Percentiles rank a stretch among this genome's conserved stretches.
These are phyloP conservation scores for Apiotrichum akiyoshidainum DNA, from an alignment of 1,284 basidiomycete genomes.

Conservation along the genomic window DNA sequence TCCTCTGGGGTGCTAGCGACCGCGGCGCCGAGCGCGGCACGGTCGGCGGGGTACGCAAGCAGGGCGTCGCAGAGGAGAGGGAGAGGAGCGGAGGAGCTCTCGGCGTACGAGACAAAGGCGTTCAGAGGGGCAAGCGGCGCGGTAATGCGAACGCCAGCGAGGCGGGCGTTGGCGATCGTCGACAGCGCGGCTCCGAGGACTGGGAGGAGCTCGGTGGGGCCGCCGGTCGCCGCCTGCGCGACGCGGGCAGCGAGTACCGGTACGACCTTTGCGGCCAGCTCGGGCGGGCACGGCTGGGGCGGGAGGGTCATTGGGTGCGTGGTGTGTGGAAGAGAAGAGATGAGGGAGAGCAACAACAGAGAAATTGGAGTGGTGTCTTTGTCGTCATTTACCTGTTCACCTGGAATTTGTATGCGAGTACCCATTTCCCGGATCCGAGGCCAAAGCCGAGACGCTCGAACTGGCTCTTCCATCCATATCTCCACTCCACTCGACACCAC, in stretches of 20 bases:
- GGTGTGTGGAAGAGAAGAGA: neutral
- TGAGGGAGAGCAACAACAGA: too few species aligned
- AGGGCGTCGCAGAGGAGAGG: conserved; percentile 13
- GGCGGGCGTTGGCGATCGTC: conserved; percentile 13
- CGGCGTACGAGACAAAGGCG: conserved; percentile 12
- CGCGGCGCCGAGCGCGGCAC: conserved; percentile 5
- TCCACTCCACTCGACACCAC: neutral
- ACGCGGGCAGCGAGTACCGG: conserved; percentile 9
- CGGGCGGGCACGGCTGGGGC: conserved; percentile 4
- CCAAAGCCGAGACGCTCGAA: too few species aligned
- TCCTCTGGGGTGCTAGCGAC: neutral
- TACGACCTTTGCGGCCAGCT: conserved; percentile 8
- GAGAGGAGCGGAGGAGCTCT: neutral
- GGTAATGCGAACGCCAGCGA: neutral
- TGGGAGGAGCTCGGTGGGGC: conserved; percentile 6
- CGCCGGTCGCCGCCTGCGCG: conserved; percentile 1
- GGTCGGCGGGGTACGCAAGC: conserved; percentile 19
- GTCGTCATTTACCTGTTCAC: too few species aligned
- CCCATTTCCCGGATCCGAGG: too few species aligned
- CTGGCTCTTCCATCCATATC: too few species aligned
- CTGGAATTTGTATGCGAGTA: too few species aligned
- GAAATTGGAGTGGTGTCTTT: too few species aligned
- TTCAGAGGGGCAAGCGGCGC: conserved; percentile 12
- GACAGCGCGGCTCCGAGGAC: conserved; percentile 5
- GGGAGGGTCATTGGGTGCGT: neutral